A percentile compares a stretch with the other conserved stretches of the same genome.
Conservation (phyloP, 805 yeast species). For the Candida namnaoensis region DNA sequence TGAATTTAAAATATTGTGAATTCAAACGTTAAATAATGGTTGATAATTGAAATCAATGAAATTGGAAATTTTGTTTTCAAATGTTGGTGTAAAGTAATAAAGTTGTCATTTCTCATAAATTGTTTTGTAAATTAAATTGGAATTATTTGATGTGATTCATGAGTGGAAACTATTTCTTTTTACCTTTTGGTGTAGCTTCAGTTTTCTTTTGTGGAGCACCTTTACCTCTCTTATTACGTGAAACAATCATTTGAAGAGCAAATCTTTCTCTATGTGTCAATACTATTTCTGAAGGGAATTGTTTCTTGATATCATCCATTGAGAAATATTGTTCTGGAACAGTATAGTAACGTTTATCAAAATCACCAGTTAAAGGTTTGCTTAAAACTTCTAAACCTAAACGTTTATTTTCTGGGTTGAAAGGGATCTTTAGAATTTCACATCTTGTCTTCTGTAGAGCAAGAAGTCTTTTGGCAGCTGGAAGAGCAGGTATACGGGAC, state of each 20-base stretch:
- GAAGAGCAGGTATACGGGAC: not conserved
- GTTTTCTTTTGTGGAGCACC: conserved; percentile 79
- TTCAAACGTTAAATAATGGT: no score
- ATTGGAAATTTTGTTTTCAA: no score
- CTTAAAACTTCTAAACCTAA: conserved; percentile 68
- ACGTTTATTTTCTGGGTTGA: conserved; percentile 56
- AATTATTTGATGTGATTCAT: no score
- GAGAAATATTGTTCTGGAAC: not conserved
- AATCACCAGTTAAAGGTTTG: conserved; percentile 63
- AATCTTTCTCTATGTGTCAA: not conserved
- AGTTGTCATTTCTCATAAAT: no score
- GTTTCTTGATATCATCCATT: not conserved
- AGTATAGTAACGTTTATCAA: conserved; percentile 53
- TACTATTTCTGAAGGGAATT: not conserved
- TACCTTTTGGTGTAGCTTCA: conserved; percentile 27
- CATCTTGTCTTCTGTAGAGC: not conserved
- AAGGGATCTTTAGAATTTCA: conserved; percentile 59
- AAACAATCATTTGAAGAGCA: not conserved
- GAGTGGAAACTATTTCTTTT: conserved; percentile 26
- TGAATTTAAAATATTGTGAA: no score
- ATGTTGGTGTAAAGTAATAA: no score
- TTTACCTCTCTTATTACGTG: conserved; percentile 79
- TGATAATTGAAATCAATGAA: no score
- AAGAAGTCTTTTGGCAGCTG: not conserved
- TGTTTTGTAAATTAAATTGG: no score